These are phyloP conservation scores for Starmera caribaea DNA, from an alignment of 805 yeast species.

Conservation along the genomic window DNA sequence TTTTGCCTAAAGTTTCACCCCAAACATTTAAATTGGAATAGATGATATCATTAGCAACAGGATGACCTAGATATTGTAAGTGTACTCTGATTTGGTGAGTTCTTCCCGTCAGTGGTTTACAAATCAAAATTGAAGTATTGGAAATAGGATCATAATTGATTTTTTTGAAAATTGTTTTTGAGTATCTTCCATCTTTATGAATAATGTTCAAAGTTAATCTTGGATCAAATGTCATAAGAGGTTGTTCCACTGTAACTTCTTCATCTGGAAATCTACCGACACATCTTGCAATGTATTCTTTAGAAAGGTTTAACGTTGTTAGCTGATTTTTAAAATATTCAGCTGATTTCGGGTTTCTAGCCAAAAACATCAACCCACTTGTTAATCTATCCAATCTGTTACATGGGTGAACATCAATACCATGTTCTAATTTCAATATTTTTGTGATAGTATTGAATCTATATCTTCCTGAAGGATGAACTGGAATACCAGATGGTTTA, in stretches of 20 bases:
- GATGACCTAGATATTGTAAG: conserved; percentile 73
- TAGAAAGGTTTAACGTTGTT: conserved; percentile 60
- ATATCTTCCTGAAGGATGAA: conserved; percentile 89
- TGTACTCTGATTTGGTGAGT: conserved; percentile 96
- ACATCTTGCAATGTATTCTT: conserved; percentile 82
- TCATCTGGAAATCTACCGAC: conserved; percentile 69
- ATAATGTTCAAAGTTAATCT: conserved; percentile 55
- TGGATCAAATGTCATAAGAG: conserved; percentile 63
- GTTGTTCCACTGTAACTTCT: conserved; percentile 47
- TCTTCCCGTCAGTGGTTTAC: conserved; percentile 85
- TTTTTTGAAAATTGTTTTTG: conserved; percentile 61
- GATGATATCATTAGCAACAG: conserved; percentile 84
- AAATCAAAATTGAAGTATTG: conserved; percentile 53
- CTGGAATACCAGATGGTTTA: conserved; percentile 91
- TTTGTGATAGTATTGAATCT: conserved; percentile 71
- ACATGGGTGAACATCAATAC: conserved; percentile 37
- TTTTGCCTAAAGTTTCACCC: conserved; percentile 69
- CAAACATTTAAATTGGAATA: conserved; percentile 73
- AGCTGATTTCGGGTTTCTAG: conserved; percentile 29
- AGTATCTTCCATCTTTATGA: conserved; percentile 38
- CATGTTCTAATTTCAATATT: conserved; percentile 59
- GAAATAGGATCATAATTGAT: conserved; percentile 52
- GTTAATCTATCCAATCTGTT: conserved; percentile 87
- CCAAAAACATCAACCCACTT: conserved; percentile 77
- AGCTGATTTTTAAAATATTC: conserved; percentile 50